Evolutionary conservation across 2,329 filamentous ascomycete species (phyloP).

Genomic region (Fusarium transvaalense): DNA sequence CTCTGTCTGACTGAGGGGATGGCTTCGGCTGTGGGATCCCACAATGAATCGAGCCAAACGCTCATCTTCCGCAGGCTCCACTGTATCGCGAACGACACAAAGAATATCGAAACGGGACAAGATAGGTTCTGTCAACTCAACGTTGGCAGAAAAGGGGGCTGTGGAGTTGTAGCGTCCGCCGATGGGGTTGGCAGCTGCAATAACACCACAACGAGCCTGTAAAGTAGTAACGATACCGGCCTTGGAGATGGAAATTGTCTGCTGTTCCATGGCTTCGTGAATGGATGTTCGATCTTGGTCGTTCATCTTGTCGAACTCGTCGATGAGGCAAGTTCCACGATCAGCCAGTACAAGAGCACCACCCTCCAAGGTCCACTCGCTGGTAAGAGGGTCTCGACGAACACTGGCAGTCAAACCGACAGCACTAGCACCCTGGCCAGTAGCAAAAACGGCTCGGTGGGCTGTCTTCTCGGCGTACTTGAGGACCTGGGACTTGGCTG

Average conservation of each 20-base stretch:
- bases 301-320: slow-evolving; percentile 99
- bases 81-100: slow-evolving; percentile 94
- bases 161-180: slow-evolving; percentile 97
- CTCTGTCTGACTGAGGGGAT: slow-evolving; percentile 71
- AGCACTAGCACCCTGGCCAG: slow-evolving; percentile 94
- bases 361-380: slow-evolving; percentile 97
- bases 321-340: slow-evolving; percentile 93
- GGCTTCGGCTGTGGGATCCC: slow-evolving; percentile 90
- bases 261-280: slow-evolving; percentile 99
- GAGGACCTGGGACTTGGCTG: slow-evolving; percentile 95
- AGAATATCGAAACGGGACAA: slow-evolving; percentile 98
- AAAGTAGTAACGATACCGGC: slow-evolving; percentile 98
- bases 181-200: slow-evolving; percentile 96
- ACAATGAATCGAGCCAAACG: slow-evolving; percentile 95
- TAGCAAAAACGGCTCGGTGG: slow-evolving; percentile 96
- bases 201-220: slow-evolving; percentile 94
- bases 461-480: slow-evolving; percentile 99
- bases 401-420: slow-evolving; percentile 98
- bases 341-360: slow-evolving; percentile 96
- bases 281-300: slow-evolving; percentile 98
- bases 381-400: slow-evolving; percentile 92
- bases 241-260: slow-evolving; percentile 99
- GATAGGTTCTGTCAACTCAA: slow-evolving; percentile 96
- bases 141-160: slow-evolving; percentile 94
- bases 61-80: slow-evolving; percentile 93